Percentiles rank a stretch among this genome's conserved stretches.
Evolutionary conservation across 305 asterid species (phyloP).

Genomic region (Fraxinus ornus): DNA sequence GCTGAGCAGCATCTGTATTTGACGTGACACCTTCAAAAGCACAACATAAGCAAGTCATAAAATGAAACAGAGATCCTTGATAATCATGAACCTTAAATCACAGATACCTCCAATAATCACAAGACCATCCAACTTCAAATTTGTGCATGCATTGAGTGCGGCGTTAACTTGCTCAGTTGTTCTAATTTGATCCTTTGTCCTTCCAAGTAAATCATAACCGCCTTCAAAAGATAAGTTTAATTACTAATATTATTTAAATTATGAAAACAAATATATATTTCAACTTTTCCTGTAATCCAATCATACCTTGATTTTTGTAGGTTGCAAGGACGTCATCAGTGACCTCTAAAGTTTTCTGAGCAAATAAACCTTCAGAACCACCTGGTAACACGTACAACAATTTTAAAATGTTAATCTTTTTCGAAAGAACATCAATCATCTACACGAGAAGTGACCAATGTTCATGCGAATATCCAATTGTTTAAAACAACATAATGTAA

Average conservation of each 20-base stretch:
- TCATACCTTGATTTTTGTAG: constrained; percentile 87
- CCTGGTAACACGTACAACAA: constrained; percentile 44
- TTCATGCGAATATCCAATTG: constrained; percentile 12
- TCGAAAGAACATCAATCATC: constrained; percentile 3
- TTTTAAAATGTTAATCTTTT: constrained; percentile 19
- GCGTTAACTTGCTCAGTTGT: constrained; percentile 94
- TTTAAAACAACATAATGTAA: background rate
- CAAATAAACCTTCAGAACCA: constrained; percentile 97
- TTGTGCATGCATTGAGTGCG: constrained; percentile 72
- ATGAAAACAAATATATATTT: background rate
- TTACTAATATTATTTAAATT: constrained; percentile 7
- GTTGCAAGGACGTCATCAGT: constrained; percentile 74
- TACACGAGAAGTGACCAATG: background rate
- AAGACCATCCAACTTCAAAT: constrained; percentile 80
- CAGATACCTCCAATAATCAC: constrained; percentile 88
- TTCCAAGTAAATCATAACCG: constrained; percentile 94
- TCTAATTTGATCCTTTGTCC: constrained; percentile 94
- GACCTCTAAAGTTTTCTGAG: constrained; percentile 76
- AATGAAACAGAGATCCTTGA: constrained; percentile 8
- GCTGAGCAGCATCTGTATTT: constrained; percentile 96
- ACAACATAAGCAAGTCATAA: constrained; percentile 26
- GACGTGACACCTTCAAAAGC: constrained; percentile 78
- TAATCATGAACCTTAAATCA: constrained; percentile 24
- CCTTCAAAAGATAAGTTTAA: constrained; percentile 47
- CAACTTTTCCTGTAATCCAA: background rate